A percentile compares a stretch with the other conserved stretches of the same genome.
These are phyloP conservation scores for Haematococcus lacustris DNA, from an alignment of 139 green algal species.

Conservation along the genomic window DNA sequence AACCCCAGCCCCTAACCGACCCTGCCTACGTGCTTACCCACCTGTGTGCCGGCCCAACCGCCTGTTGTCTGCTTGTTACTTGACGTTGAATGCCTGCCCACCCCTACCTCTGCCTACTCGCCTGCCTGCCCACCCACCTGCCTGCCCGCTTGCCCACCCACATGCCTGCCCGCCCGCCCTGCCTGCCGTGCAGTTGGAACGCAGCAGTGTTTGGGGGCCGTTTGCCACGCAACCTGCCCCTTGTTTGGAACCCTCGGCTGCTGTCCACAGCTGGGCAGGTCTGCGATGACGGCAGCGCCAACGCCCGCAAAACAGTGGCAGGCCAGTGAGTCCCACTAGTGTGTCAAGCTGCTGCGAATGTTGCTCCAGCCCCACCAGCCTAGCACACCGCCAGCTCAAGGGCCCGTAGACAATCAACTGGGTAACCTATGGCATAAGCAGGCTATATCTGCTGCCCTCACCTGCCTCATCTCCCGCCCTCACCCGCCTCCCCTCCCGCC, in stretches of 20 bases:
- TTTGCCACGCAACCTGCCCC: conserved; percentile 31
- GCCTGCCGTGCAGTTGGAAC: conserved; percentile 37
- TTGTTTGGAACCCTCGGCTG: conserved; percentile 53
- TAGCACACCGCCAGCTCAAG: no score
- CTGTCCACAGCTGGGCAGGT: conserved; percentile 41
- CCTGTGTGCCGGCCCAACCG: no score
- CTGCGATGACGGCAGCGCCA: conserved; percentile 26
- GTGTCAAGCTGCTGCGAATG: no score
- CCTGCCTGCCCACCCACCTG: not conserved
- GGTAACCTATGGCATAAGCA: no score
- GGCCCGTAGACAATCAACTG: no score
- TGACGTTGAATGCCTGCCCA: not conserved
- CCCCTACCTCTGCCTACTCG: not conserved
- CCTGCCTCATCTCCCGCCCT: no score
- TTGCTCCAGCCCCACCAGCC: no score
- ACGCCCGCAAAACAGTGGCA: conserved; percentile 13
- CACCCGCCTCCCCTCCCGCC: no score
- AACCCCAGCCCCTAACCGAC: not conserved
- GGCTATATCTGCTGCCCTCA: no score
- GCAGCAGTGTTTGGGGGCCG: conserved; percentile 37
- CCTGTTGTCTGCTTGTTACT: not conserved
- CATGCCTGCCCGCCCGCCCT: not conserved
- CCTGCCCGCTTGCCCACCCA: not conserved
- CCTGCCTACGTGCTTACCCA: no score
- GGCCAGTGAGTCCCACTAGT: no score